Percentiles rank a stretch among this genome's conserved stretches.
Conservation (phyloP, 768 basidiomycete genomes). For the Trametes coccinea region DNA sequence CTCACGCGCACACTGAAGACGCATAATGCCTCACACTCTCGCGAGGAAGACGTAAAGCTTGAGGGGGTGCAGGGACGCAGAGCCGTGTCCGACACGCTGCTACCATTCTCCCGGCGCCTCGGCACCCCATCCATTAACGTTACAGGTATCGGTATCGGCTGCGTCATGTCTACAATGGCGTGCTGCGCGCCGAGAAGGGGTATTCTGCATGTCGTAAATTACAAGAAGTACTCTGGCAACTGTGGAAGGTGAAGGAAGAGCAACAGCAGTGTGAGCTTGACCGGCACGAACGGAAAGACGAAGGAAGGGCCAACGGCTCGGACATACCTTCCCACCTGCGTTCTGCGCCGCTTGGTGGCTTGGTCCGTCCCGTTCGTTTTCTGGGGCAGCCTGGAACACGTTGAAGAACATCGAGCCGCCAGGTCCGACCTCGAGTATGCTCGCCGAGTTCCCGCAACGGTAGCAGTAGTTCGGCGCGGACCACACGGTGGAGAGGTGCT, state of each 20-base stretch:
- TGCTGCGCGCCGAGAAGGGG: conserved; percentile 19
- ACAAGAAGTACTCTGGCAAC: conserved; percentile 83
- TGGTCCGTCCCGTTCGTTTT: conserved; percentile 93
- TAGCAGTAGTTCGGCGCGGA: conserved; percentile 99
- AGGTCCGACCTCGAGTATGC: conserved; percentile 93
- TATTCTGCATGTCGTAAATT: conserved; percentile 24
- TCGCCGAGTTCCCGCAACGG: conserved; percentile 96
- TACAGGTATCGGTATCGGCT: conserved; percentile 7
- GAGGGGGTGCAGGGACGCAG: conserved; percentile 3
- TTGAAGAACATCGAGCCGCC: conserved; percentile 90
- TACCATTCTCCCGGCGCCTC: conserved; percentile 12
- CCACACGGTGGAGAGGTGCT: conserved; percentile 97
- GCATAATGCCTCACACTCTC: neutral
- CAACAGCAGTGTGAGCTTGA: conserved; percentile 13
- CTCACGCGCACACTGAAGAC: neutral
- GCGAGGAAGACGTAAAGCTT: neutral
- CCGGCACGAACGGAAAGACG: neutral
- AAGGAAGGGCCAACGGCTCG: neutral
- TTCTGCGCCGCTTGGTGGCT: conserved; percentile 74
- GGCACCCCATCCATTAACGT: neutral
- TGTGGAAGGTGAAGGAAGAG: conserved; percentile 30
- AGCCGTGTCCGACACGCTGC: conserved; percentile 11
- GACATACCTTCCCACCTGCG: conserved; percentile 66
- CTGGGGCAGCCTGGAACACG: conserved; percentile 97
- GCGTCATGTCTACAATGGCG: conserved; percentile 8